A percentile compares a stretch with the other conserved stretches of the same genome.
Conservation (phyloP, 1,284 basidiomycete species). For the Pholiota adiposa region DNA sequence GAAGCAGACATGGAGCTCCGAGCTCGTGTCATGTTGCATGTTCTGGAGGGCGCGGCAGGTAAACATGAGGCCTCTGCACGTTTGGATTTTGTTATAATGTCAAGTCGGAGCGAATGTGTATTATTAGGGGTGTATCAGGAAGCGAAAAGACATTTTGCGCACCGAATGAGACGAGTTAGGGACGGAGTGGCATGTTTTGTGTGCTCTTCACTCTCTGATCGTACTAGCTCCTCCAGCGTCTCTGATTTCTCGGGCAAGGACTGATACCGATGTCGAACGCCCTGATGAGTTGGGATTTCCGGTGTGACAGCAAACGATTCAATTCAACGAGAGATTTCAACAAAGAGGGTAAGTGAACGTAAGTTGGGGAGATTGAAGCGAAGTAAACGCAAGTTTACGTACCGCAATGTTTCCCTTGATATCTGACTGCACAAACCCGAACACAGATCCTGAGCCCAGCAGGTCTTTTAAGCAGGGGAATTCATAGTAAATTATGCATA, state of each 20-base stretch:
- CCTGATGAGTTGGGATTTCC: constrained; percentile 63
- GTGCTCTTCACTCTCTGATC: constrained; percentile 49
- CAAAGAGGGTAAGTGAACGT: constrained; percentile 13
- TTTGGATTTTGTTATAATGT: no score
- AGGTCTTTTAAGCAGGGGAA: constrained; percentile 79
- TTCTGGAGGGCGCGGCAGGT: constrained; percentile 82
- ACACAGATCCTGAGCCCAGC: constrained; percentile 80
- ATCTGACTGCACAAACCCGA: constrained; percentile 90
- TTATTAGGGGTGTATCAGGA: no score
- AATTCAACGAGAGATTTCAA: constrained; percentile 14
- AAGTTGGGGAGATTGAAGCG: background rate
- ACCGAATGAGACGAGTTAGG: constrained; percentile 85
- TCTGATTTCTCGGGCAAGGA: constrained; percentile 55
- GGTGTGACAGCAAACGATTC: no score
- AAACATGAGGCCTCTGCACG: constrained; percentile 78
- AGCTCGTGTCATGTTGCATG: constrained; percentile 68
- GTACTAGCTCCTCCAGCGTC: constrained; percentile 84
- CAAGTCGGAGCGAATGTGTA: no score
- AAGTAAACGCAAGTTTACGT: no score
- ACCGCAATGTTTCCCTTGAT: constrained; percentile 89
- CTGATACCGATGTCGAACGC: constrained; percentile 77
- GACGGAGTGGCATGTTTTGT: constrained; percentile 55
- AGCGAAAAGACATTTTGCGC: constrained; percentile 23
- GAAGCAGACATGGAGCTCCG: constrained; percentile 86
- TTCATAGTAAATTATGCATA: no score